Conservation (phyloP, 441 rosid species). For the Pelargonium citronellum region DNA sequence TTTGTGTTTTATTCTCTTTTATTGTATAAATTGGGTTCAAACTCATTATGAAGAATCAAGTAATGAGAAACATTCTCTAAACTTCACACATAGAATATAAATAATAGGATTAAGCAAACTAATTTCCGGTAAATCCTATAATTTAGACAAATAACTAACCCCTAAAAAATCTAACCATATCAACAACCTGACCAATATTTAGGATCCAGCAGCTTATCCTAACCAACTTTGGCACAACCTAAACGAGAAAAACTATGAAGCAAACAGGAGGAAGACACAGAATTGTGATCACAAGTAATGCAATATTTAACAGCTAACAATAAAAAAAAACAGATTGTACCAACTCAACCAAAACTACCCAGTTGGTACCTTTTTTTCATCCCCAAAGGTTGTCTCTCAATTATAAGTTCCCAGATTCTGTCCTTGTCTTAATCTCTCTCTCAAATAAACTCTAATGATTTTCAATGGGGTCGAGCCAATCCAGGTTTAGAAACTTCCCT, state of each 20-base stretch:
- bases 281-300: neutral
- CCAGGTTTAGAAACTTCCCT: neutral
- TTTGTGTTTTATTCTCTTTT: too few species aligned
- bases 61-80: too few species aligned
- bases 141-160: too few species aligned
- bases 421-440: neutral
- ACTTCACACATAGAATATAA: too few species aligned
- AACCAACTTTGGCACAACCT: neutral
- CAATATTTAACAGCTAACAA: neutral
- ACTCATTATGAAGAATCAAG: too few species aligned
- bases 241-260: neutral
- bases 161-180: neutral
- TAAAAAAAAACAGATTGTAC: neutral
- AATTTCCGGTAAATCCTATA: too few species aligned
- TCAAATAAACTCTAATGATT: neutral
- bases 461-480: neutral
- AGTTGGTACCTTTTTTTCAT: neutral
- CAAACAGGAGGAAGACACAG: neutral
- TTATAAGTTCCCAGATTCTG: neutral
- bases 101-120: too few species aligned
- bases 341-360: neutral
- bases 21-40: too few species aligned
- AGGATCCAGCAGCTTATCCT: slow-evolving; percentile 8
- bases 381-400: neutral
- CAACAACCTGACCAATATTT: neutral